Evolutionary conservation across 331 rosid genomes (phyloP).

Genomic region (Rosa hybrid): DNA sequence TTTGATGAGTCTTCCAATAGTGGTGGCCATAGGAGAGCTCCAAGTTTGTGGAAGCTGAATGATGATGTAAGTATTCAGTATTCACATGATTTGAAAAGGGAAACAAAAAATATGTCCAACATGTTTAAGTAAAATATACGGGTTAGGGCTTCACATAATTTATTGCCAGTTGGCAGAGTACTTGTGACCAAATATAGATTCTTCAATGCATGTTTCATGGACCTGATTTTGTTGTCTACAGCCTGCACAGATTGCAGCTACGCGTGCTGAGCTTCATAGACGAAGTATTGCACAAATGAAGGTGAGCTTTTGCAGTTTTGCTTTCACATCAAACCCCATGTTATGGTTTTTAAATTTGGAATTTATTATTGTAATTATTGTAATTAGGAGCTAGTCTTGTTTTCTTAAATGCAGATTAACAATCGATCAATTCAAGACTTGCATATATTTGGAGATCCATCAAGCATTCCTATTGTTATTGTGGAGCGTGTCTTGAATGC

Average conservation of each 20-base stretch:
- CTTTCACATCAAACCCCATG: slow-evolving; percentile 17
- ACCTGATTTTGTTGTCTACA: slow-evolving; percentile 40
- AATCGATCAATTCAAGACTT: slow-evolving; percentile 84
- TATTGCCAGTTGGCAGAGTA: not conserved
- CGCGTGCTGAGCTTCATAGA: slow-evolving; percentile 86
- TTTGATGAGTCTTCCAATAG: slow-evolving; percentile 57
- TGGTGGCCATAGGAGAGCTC: slow-evolving; percentile 60
- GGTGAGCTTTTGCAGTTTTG: slow-evolving; percentile 43
- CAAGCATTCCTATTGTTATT: slow-evolving; percentile 71
- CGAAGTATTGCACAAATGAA: slow-evolving; percentile 89
- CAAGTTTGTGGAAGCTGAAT: slow-evolving; percentile 65
- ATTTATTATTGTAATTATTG: slow-evolving; percentile 18
- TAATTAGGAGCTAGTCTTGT: slow-evolving; percentile 14
- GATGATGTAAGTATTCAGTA: slow-evolving; percentile 70
- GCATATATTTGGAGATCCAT: slow-evolving; percentile 86
- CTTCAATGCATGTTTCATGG: slow-evolving; percentile 1
- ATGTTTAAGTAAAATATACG: not conserved
- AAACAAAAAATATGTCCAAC: not conserved
- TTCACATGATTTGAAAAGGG: not conserved
- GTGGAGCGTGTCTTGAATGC: slow-evolving; percentile 84
- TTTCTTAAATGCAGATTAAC: slow-evolving; percentile 66
- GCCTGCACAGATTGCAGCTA: slow-evolving; percentile 73
- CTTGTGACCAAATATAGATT: not conserved
- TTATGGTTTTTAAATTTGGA: slow-evolving; percentile 13
- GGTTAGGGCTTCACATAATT: not conserved